Percentiles rank a stretch among this genome's conserved stretches.
phyloP scores from a whole-genome alignment of 495 filamentous ascomycete genomes.

The Jackrogersella multiformis region DNA sequence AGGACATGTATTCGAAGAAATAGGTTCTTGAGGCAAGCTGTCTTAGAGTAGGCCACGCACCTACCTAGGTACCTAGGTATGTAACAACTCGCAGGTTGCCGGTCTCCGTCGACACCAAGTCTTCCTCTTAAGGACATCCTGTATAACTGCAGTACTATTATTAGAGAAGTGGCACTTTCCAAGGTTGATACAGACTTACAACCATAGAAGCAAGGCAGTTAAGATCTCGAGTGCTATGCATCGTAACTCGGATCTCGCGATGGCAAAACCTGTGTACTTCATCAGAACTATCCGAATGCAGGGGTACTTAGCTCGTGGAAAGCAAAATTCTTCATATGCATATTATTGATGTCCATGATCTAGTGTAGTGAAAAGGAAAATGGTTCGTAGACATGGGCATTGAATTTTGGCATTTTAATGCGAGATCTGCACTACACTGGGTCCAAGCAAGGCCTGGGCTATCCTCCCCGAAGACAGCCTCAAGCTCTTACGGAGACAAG shows the following conservation, averaged over 20 bases:
- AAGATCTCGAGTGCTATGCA: conserved; percentile 18
- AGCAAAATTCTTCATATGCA: neutral
- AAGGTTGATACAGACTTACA: neutral
- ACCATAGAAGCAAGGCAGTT: neutral
- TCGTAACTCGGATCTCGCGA: neutral
- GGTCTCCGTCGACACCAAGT: neutral
- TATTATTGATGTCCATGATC: neutral
- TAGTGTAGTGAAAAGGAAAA: neutral
- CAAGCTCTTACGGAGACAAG: neutral
- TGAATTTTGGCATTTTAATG: neutral
- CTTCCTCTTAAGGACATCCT: neutral
- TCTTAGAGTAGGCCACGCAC: neutral
- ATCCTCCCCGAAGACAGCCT: too few species aligned
- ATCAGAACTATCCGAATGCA: neutral
- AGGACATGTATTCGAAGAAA: neutral
- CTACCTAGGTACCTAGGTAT: neutral
- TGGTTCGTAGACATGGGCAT: neutral
- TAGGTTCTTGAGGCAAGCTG: neutral
- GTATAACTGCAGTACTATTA: neutral
- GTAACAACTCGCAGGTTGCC: neutral
- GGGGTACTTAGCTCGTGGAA: neutral
- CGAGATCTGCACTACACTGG: neutral
- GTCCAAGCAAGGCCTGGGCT: too few species aligned
- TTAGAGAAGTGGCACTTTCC: neutral
- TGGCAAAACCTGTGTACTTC: neutral